Percentiles rank a stretch among this genome's conserved stretches.
Conservation (phyloP, 805 yeast species). For the Metschnikowia orientalis region DNA sequence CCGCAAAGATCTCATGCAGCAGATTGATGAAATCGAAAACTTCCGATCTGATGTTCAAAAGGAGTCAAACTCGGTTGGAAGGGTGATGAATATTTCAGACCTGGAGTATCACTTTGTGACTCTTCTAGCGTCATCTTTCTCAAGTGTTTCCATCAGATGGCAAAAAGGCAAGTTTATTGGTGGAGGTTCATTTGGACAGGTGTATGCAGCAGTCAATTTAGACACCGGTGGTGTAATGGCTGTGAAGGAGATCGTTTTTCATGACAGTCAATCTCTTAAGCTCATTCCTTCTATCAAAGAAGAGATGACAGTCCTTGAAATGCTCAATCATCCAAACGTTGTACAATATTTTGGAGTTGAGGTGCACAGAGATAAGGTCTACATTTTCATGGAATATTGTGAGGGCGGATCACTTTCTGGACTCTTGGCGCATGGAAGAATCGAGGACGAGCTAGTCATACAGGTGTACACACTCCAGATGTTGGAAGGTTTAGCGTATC, state of each 20-base stretch:
- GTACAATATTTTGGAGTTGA: slow-evolving; percentile 97
- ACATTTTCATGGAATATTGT: slow-evolving; percentile 95
- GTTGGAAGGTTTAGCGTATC: slow-evolving; percentile 91
- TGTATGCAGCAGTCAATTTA: slow-evolving; percentile 84
- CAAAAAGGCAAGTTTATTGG: slow-evolving; percentile 93
- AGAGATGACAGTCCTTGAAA: slow-evolving; percentile 94
- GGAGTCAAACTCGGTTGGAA: slow-evolving; percentile 57
- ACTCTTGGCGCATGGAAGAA: slow-evolving; percentile 82
- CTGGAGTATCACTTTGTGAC: slow-evolving; percentile 84
- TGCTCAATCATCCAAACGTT: slow-evolving; percentile 92
- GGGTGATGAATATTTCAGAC: slow-evolving; percentile 83
- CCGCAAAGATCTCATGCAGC: slow-evolving; percentile 63
- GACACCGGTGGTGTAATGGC: slow-evolving; percentile 97
- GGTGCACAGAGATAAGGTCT: slow-evolving; percentile 92
- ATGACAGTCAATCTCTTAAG: slow-evolving; percentile 79
- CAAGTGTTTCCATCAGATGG: slow-evolving; percentile 92
- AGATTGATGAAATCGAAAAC: slow-evolving; percentile 60
- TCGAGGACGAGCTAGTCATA: slow-evolving; percentile 90
- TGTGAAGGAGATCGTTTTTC: slow-evolving; percentile 90
- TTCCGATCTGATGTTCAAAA: slow-evolving; percentile 44
- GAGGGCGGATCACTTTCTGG: slow-evolving; percentile 92
- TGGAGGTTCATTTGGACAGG: slow-evolving; percentile 94
- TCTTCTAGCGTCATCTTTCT: slow-evolving; percentile 80
- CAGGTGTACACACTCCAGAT: slow-evolving; percentile 88
- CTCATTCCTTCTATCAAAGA: slow-evolving; percentile 85